These are phyloP conservation scores for Hevea brasiliensis DNA, from an alignment of 345 rosid species.

Conservation along the genomic window DNA sequence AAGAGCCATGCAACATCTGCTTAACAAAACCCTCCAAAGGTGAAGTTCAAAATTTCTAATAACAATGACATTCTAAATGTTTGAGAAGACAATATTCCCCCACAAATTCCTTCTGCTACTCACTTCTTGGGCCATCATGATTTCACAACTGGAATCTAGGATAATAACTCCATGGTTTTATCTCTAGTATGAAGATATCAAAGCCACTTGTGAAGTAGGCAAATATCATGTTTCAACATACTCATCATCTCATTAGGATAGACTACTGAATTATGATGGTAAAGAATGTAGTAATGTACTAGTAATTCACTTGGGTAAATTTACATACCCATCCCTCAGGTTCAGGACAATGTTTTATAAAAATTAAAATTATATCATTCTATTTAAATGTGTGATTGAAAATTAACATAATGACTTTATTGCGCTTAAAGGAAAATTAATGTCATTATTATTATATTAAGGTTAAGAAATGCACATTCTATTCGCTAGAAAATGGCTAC, in stretches of 20 bases:
- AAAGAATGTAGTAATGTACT: neutral
- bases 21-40: conserved; percentile 3
- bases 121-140: neutral
- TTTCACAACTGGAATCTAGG: neutral
- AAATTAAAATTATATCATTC: neutral
- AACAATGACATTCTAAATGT: conserved; percentile 5
- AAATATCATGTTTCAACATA: neutral
- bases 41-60: neutral
- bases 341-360: neutral
- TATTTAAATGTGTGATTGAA: neutral
- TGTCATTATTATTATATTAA: too few relatives aligned
- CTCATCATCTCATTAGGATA: conserved; percentile 12
- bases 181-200: neutral
- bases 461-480: too few relatives aligned
- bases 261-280: neutral
- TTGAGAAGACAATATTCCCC: neutral
- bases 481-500: neutral
- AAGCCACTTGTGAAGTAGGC: neutral
- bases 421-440: neutral
- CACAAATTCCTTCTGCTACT: neutral
- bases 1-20: neutral
- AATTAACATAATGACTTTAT: too few relatives aligned
- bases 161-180: neutral
- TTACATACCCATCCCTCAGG: neutral
- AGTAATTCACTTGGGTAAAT: neutral